phyloP scores from a whole-genome alignment of 2,329 filamentous ascomycete species.

The Claviceps citrina region DNA sequence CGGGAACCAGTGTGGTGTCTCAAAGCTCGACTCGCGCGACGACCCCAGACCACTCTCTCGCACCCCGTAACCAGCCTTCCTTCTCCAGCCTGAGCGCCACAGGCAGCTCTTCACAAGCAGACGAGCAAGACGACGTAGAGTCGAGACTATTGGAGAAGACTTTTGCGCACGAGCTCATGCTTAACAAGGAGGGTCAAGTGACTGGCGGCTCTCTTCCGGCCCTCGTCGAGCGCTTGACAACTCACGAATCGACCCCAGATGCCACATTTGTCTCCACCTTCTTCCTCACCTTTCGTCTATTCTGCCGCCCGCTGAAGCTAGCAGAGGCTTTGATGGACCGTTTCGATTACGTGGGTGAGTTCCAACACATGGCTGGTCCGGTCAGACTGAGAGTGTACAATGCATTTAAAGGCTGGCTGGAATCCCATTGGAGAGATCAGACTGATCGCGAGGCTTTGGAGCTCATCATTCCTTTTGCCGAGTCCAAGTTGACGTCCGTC shows the following conservation, averaged over 20 bases:
- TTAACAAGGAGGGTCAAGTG: conserved; percentile 91
- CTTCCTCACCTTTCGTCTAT: conserved; percentile 88
- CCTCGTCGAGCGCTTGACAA: conserved; percentile 84
- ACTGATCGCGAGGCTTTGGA: conserved; percentile 62
- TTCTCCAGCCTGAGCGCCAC: conserved; percentile 53
- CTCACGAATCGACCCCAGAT: conserved; percentile 83
- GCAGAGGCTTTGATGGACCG: conserved; percentile 74
- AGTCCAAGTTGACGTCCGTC: conserved; percentile 48
- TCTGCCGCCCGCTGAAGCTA: conserved; percentile 66
- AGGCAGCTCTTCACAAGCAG: conserved; percentile 49
- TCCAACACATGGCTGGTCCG: conserved; percentile 55
- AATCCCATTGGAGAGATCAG: conserved; percentile 83
- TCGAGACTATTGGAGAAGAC: conserved; percentile 80
- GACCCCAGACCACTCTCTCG: conserved; percentile 53
- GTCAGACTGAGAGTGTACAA: conserved; percentile 90
- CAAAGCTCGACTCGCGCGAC: conserved; percentile 76
- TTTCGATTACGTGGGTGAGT: conserved; percentile 80
- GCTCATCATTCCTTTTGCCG: conserved; percentile 67
- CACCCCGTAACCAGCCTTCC: conserved; percentile 43
- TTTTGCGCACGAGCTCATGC: conserved; percentile 77
- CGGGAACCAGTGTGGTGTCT: conserved; percentile 65
- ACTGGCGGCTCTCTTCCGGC: conserved; percentile 81
- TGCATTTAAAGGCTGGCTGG: conserved; percentile 91
- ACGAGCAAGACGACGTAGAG: conserved; percentile 68
- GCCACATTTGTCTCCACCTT: conserved; percentile 86